A percentile compares a stretch with the other conserved stretches of the same genome.
phyloP scores from a whole-genome alignment of 2,329 filamentous ascomycete genomes.

The Teratosphaeria nubilosa region DNA sequence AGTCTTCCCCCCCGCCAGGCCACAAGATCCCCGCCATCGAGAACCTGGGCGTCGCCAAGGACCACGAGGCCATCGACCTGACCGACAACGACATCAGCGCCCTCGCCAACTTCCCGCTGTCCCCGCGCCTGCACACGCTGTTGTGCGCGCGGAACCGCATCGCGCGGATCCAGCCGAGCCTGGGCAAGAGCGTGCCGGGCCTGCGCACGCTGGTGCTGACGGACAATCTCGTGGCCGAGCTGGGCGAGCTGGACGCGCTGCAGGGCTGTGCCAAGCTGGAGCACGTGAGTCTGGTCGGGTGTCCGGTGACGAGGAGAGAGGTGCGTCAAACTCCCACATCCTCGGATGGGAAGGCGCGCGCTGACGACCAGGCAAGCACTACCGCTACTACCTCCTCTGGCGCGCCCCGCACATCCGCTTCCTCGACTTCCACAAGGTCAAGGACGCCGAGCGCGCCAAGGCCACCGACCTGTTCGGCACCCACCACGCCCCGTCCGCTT shows the following conservation, averaged over 20 bases:
- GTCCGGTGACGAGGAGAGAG: slow-evolving; percentile 87
- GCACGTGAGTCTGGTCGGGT: slow-evolving; percentile 73
- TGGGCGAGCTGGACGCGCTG: slow-evolving; percentile 81
- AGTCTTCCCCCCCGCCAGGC: slow-evolving; percentile 53
- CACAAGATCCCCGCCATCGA: slow-evolving; percentile 97
- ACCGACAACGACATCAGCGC: slow-evolving; percentile 94
- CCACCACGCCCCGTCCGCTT: slow-evolving; percentile 57
- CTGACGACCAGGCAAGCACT: slow-evolving; percentile 51
- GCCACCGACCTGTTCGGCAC: slow-evolving; percentile 79
- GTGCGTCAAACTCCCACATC: slow-evolving; percentile 42
- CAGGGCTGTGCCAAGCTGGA: slow-evolving; percentile 58
- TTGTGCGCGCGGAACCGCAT: slow-evolving; percentile 86
- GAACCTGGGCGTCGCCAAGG: slow-evolving; percentile 91
- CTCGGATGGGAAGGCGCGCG: neutral
- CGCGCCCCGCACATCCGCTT: slow-evolving; percentile 75
- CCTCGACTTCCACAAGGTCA: slow-evolving; percentile 87
- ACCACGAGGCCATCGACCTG: slow-evolving; percentile 93
- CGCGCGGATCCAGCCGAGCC: slow-evolving; percentile 63
- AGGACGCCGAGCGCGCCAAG: slow-evolving; percentile 67
- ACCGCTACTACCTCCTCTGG: slow-evolving; percentile 87
- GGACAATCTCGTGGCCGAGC: slow-evolving; percentile 69
- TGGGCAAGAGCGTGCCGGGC: slow-evolving; percentile 69
- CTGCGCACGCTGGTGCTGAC: slow-evolving; percentile 73
- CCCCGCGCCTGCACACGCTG: slow-evolving; percentile 75
- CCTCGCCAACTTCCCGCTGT: slow-evolving; percentile 85